Percentiles rank a stretch among this genome's conserved stretches.
phyloP scores from a whole-genome alignment of 345 rosid species.

The Aethionema arabicum region DNA sequence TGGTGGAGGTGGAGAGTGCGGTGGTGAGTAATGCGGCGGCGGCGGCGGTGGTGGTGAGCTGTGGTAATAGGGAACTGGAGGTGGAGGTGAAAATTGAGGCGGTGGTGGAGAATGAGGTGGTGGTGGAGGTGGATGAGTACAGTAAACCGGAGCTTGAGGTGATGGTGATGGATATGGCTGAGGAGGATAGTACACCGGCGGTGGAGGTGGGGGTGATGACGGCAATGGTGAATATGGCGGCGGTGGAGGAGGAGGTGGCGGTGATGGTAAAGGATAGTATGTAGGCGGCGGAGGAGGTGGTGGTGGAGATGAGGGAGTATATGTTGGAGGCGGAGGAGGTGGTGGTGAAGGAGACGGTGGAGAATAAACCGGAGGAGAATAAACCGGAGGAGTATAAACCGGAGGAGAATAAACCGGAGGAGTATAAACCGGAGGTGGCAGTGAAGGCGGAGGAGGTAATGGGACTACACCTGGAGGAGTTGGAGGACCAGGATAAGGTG shows the following conservation, averaged over 20 bases:
- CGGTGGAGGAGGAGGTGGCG: conserved; percentile 41
- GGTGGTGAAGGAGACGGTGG: conserved; percentile 43
- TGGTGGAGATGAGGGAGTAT: conserved; percentile 27
- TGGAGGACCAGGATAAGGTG: conserved; percentile 37
- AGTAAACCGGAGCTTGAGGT: conserved; percentile 36
- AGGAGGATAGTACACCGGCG: conserved; percentile 21
- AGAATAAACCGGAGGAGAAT: conserved; percentile 37
- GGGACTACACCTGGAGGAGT: conserved; percentile 42
- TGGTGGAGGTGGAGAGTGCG: conserved; percentile 43
- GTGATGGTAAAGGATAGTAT: conserved; percentile 19
- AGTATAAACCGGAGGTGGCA: conserved; percentile 25
- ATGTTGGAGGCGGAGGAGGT: conserved; percentile 24
- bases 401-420: conserved; percentile 42
- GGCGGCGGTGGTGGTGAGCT: conserved; percentile 56
- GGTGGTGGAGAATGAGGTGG: conserved; percentile 43
- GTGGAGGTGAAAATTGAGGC: conserved; percentile 50
- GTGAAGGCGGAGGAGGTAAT: conserved; percentile 46
- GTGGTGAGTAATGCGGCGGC: conserved; percentile 17
- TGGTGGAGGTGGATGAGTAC: conserved; percentile 38
- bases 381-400: too few relatives aligned
- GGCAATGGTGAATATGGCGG: conserved; percentile 37
- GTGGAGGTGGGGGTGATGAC: not conserved
- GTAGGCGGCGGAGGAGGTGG: conserved; percentile 18
- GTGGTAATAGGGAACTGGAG: conserved; percentile 34
- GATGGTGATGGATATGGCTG: conserved; percentile 13